Conservation (phyloP, 495 filamentous ascomycete species). For the Penicillium canariense region DNA sequence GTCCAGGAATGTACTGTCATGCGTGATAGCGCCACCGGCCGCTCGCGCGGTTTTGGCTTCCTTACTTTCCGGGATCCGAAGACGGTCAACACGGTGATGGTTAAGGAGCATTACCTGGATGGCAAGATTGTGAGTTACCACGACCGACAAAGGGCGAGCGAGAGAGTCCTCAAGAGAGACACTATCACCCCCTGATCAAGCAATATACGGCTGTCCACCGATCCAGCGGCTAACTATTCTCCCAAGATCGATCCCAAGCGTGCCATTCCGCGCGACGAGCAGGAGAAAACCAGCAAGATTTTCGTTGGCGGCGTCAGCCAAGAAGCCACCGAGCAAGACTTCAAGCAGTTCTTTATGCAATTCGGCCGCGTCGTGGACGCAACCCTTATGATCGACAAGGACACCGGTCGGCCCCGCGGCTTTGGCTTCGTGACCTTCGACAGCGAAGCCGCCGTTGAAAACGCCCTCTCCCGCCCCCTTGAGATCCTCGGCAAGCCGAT, state of each 20-base stretch:
- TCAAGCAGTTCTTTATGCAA: constrained; percentile 93
- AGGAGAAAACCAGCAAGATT: constrained; percentile 96
- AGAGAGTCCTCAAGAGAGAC: too few relatives aligned
- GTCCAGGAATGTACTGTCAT: constrained; percentile 98
- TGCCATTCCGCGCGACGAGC: constrained; percentile 95
- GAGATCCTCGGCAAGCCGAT: constrained; percentile 94
- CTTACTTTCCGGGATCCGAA: constrained; percentile 96
- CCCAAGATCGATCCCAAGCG: constrained; percentile 89
- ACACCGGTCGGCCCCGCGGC: constrained; percentile 89
- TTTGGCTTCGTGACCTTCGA: constrained; percentile 99
- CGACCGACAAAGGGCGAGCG: too few relatives aligned
- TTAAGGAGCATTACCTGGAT: constrained; percentile 97
- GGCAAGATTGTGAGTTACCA: constrained; percentile 95
- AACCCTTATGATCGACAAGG: constrained; percentile 99
- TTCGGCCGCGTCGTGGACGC: constrained; percentile 96
- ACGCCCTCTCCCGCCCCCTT: constrained; percentile 75
- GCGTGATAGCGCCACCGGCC: constrained; percentile 90
- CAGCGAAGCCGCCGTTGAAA: constrained; percentile 90
- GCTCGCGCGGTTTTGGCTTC: constrained; percentile 95
- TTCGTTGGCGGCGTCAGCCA: constrained; percentile 98
- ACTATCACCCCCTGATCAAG: constrained; percentile 7
- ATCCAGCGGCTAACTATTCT: background rate
- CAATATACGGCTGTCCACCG: background rate
- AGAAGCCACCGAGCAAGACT: constrained; percentile 92
- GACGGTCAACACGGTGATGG: constrained; percentile 98